Conservation (phyloP, 306 rosid genomes). For the Purshia tridentata region DNA sequence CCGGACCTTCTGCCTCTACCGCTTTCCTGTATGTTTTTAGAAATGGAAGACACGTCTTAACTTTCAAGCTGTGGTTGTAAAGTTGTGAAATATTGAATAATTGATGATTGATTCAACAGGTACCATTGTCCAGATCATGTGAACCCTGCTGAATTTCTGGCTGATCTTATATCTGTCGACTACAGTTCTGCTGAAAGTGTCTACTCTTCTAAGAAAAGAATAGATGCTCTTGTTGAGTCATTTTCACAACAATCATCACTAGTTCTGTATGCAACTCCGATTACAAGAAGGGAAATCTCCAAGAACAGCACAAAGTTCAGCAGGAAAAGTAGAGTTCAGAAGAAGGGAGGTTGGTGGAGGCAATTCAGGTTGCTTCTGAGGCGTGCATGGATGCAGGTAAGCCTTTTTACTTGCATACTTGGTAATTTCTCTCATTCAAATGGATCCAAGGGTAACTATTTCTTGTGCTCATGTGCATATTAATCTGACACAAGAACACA, state of each 20-base stretch:
- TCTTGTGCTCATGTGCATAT: background rate
- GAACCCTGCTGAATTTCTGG: conserved; percentile 92
- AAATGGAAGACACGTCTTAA: no score
- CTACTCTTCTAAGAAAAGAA: conserved; percentile 68
- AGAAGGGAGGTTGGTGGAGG: conserved; percentile 85
- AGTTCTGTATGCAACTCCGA: conserved; percentile 72
- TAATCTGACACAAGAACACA: background rate
- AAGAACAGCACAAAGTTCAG: conserved; percentile 34
- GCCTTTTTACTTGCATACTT: conserved; percentile 11
- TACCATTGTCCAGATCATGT: conserved; percentile 77
- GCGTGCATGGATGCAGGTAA: conserved; percentile 98
- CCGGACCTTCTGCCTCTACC: no score
- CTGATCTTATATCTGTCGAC: conserved; percentile 92
- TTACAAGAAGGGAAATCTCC: conserved; percentile 44
- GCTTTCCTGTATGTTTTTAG: no score
- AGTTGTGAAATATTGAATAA: conserved; percentile 27
- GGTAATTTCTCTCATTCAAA: background rate
- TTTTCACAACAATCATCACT: conserved; percentile 58
- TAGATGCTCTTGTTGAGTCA: conserved; percentile 79
- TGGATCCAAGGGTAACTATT: background rate
- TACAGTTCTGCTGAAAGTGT: conserved; percentile 88
- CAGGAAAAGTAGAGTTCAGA: conserved; percentile 44
- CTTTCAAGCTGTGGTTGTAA: conserved; percentile 9
- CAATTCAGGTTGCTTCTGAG: conserved; percentile 82
- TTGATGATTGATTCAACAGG: conserved; percentile 51